These are phyloP conservation scores for Kodamaea plutei DNA, from an alignment of 1,139 yeast genomes.

Conservation along the genomic window DNA sequence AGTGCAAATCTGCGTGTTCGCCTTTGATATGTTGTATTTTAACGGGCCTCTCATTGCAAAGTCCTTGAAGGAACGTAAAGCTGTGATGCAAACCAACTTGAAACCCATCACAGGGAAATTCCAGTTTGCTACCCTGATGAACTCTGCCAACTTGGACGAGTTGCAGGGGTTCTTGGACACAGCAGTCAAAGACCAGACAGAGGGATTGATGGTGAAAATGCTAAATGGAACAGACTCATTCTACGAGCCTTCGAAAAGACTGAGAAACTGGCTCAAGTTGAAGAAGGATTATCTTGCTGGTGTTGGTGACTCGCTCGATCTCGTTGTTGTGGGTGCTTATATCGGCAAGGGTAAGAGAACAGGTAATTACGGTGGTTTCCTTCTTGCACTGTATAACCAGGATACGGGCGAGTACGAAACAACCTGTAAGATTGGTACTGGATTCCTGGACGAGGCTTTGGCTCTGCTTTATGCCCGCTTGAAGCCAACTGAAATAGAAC, in stretches of 20 bases:
- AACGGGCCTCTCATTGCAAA: conserved; percentile 67
- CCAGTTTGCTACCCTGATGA: conserved; percentile 71
- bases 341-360: conserved; percentile 94
- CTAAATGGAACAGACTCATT: conserved; percentile 74
- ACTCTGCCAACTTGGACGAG: conserved; percentile 71
- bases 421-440: conserved; percentile 96
- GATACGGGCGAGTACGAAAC: conserved; percentile 93
- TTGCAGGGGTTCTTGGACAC: conserved; percentile 85
- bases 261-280: conserved; percentile 91
- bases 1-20: conserved; percentile 87
- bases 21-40: conserved; percentile 76
- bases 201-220: conserved; percentile 94
- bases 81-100: conserved; percentile 53
- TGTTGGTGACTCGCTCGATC: conserved; percentile 91
- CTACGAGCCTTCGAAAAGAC: conserved; percentile 93
- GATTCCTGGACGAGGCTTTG: conserved; percentile 84
- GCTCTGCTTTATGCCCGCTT: conserved; percentile 55
- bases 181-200: conserved; percentile 86
- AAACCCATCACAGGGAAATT: conserved; percentile 71
- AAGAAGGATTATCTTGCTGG: conserved; percentile 93
- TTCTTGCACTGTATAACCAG: conserved; percentile 83
- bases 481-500: conserved; percentile 61
- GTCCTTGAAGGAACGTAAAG: conserved; percentile 68
- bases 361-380: conserved; percentile 90
- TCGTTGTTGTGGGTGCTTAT: conserved; percentile 93